phyloP scores from a whole-genome alignment of 148 eudicot species.

The Rhododendron kiyosumense region DNA sequence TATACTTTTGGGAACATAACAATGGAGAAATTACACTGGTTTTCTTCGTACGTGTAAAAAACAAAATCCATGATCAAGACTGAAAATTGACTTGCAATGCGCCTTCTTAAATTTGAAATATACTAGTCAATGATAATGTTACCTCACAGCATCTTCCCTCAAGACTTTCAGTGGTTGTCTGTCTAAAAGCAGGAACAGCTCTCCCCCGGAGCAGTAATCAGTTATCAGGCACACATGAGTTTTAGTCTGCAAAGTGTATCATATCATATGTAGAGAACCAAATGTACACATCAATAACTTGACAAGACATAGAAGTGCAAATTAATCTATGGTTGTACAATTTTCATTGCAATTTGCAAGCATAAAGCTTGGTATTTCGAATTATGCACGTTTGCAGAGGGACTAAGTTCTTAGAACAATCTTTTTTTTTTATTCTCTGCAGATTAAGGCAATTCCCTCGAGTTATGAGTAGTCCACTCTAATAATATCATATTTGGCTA shows the following conservation, averaged over 20 bases:
- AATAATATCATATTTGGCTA: constrained; percentile 7
- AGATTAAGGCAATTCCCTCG: not conserved
- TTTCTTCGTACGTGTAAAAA: not conserved
- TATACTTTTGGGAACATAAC: not conserved
- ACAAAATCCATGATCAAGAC: not conserved
- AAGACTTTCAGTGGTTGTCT: constrained; percentile 82
- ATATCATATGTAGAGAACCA: not conserved
- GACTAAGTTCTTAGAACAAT: not conserved
- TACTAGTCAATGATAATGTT: not conserved
- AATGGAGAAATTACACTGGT: not conserved
- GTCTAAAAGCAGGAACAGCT: constrained; percentile 83
- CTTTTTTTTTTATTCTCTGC: not conserved
- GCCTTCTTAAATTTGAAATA: not conserved
- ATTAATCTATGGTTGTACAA: not conserved
- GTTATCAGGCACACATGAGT: constrained; percentile 93
- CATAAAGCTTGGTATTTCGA: not conserved
- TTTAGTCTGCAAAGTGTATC: constrained; percentile 55
- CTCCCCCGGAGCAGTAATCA: constrained; percentile 94
- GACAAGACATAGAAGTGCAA: not conserved
- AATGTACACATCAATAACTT: not conserved
- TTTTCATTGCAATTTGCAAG: not conserved
- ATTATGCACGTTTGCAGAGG: not conserved
- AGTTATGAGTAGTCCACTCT: not conserved
- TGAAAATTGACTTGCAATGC: not conserved
- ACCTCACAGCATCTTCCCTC: constrained; percentile 94